Conservation (phyloP, 345 rosid species). For the Lumnitzera littorea region DNA sequence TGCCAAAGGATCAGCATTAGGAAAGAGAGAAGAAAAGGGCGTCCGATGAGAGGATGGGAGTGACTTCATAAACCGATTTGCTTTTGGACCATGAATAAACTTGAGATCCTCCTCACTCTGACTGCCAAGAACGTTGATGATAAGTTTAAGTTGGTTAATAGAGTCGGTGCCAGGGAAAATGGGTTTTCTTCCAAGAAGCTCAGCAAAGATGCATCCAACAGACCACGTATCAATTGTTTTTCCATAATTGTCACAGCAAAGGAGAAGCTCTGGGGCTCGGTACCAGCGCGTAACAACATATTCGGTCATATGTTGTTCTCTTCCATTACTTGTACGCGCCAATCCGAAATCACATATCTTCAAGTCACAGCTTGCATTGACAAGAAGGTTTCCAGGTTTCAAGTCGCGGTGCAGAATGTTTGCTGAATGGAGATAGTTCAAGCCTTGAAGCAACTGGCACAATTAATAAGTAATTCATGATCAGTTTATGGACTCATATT, state of each 20-base stretch:
- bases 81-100: conserved; percentile 68
- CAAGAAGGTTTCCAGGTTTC: conserved; percentile 87
- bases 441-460: conserved; percentile 66
- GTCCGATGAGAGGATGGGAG: conserved; percentile 49
- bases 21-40: conserved; percentile 51
- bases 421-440: conserved; percentile 82
- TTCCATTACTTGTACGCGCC: conserved; percentile 69
- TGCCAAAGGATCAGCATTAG: conserved; percentile 56
- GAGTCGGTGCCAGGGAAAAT: conserved; percentile 75
- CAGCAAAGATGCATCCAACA: conserved; percentile 83
- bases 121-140: conserved; percentile 63
- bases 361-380: conserved; percentile 78
- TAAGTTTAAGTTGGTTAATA: conserved; percentile 78
- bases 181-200: conserved; percentile 77
- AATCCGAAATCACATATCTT: conserved; percentile 83
- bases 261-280: conserved; percentile 85
- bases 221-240: conserved; percentile 89
- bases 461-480: no score
- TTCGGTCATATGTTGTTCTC: conserved; percentile 82
- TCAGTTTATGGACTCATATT: no score
- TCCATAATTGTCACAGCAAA: conserved; percentile 79
- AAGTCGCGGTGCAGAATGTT: conserved; percentile 85
- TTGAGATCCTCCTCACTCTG: conserved; percentile 69
- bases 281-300: conserved; percentile 93
- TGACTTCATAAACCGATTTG: conserved; percentile 54